These are phyloP conservation scores for Crithidia brevicula DNA, from an alignment of 208 protist species.

Conservation along the genomic window DNA sequence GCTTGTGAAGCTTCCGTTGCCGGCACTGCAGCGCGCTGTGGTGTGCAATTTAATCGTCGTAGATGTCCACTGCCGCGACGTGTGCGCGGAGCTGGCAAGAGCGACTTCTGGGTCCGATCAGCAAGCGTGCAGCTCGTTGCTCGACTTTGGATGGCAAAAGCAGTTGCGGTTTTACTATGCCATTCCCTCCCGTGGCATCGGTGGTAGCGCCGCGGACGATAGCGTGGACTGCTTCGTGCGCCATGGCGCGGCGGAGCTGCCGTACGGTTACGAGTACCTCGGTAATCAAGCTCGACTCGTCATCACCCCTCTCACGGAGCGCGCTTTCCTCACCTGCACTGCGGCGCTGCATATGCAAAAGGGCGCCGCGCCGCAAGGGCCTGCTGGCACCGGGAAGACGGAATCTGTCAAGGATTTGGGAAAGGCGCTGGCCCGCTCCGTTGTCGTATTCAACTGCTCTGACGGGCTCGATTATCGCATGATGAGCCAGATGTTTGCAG, in stretches of 20 bases:
- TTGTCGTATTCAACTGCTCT: constrained; percentile 97
- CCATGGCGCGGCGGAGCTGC: constrained; percentile 83
- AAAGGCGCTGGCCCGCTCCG: constrained; percentile 88
- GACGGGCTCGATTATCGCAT: constrained; percentile 96
- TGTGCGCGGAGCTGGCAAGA: constrained; percentile 74
- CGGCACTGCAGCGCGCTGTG: constrained; percentile 81
- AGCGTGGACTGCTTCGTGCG: constrained; percentile 72
- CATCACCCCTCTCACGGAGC: constrained; percentile 97
- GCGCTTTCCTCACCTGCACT: constrained; percentile 93
- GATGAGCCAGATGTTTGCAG: constrained; percentile 96
- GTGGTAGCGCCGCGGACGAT: background rate
- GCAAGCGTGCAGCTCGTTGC: constrained; percentile 40
- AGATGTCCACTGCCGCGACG: constrained; percentile 95
- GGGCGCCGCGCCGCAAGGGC: constrained; percentile 93
- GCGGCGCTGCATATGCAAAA: constrained; percentile 92
- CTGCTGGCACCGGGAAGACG: constrained; percentile 97
- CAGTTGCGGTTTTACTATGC: constrained; percentile 94
- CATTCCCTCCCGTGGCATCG: constrained; percentile 35
- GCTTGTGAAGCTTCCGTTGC: constrained; percentile 87
- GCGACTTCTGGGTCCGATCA: background rate
- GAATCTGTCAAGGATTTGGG: constrained; percentile 97
- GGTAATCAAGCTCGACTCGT: constrained; percentile 95
- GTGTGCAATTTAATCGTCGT: constrained; percentile 95
- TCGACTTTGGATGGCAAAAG: constrained; percentile 94
- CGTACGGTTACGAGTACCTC: constrained; percentile 96